These are phyloP conservation scores for Pezicula rhizophila DNA, from an alignment of 2,329 filamentous ascomycete species.

Conservation along the genomic window DNA sequence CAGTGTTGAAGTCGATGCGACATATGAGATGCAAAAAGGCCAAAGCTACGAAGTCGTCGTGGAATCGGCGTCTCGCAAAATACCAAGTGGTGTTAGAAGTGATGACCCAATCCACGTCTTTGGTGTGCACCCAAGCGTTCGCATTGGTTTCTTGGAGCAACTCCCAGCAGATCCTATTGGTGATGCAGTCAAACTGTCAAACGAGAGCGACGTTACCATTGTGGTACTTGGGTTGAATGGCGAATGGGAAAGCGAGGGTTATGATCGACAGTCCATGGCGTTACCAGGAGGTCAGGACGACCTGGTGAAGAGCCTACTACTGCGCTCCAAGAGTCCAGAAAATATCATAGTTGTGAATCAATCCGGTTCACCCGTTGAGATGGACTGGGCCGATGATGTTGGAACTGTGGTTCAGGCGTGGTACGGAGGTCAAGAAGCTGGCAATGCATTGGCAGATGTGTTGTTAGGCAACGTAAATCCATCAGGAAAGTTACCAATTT, in stretches of 20 bases:
- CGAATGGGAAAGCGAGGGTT: constrained; percentile 10
- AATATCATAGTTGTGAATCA: constrained; percentile 1
- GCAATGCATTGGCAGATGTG: constrained; percentile 69
- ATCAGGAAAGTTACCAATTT: neutral
- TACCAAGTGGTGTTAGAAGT: neutral
- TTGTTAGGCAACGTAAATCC: constrained; percentile 37
- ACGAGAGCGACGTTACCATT: constrained; percentile 7
- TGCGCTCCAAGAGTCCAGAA: neutral
- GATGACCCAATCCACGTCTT: constrained; percentile 1
- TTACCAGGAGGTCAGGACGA: neutral
- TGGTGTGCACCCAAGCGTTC: neutral
- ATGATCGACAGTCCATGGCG: constrained; percentile 71
- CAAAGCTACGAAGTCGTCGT: neutral
- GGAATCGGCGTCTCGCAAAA: neutral
- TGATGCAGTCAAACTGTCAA: constrained; percentile 8
- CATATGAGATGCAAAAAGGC: neutral
- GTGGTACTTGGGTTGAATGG: constrained; percentile 9
- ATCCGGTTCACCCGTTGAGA: constrained; percentile 3
- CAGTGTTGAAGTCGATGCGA: neutral
- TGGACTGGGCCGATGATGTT: neutral
- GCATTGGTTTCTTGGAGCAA: neutral
- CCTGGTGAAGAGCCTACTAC: neutral
- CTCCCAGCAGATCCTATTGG: constrained; percentile 2
- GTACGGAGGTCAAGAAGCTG: constrained; percentile 52
- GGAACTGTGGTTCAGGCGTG: constrained; percentile 22